Evolutionary conservation across 108 stramenopile species (phyloP).

Genomic region (Schizochytrium sp.): DNA sequence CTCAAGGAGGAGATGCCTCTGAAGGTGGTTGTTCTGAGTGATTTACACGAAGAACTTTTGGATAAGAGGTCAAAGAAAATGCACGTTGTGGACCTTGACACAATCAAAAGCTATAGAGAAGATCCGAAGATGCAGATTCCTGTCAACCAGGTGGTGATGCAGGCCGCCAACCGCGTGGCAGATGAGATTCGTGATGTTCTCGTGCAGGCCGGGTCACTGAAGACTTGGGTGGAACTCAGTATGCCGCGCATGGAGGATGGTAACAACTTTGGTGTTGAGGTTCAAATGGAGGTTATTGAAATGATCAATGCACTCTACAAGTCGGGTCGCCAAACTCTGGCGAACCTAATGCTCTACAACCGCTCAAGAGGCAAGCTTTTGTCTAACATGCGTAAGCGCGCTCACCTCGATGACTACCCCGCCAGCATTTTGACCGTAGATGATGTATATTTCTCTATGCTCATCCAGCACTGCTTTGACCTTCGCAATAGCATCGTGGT

Average conservation of each 20-base stretch:
- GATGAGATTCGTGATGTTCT: constrained; percentile 11
- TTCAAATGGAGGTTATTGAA: constrained; percentile 81
- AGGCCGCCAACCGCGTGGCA: constrained; percentile 32
- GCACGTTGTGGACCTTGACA: background rate
- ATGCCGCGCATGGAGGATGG: constrained; percentile 81
- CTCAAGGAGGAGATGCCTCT: background rate
- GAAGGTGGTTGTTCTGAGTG: background rate
- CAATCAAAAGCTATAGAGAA: background rate
- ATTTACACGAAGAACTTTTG: background rate
- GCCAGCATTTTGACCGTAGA: constrained; percentile 75
- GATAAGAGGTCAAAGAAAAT: background rate
- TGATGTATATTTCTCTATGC: constrained; percentile 51
- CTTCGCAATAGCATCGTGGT: constrained; percentile 3
- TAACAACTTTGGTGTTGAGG: constrained; percentile 86
- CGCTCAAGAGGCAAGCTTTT: constrained; percentile 81
- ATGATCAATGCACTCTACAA: constrained; percentile 76
- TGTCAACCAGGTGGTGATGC: constrained; percentile 34
- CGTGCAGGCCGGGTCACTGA: constrained; percentile 1
- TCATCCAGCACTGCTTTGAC: constrained; percentile 32
- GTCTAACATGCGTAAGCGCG: constrained; percentile 75
- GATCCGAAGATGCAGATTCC: background rate
- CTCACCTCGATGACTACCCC: constrained; percentile 71
- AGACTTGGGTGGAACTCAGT: constrained; percentile 67
- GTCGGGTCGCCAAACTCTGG: constrained; percentile 71
- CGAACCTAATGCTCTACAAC: constrained; percentile 78